Base-by-base conservation (phyloP, 305 asterid species). In the Euphrasia arctica region DNA sequence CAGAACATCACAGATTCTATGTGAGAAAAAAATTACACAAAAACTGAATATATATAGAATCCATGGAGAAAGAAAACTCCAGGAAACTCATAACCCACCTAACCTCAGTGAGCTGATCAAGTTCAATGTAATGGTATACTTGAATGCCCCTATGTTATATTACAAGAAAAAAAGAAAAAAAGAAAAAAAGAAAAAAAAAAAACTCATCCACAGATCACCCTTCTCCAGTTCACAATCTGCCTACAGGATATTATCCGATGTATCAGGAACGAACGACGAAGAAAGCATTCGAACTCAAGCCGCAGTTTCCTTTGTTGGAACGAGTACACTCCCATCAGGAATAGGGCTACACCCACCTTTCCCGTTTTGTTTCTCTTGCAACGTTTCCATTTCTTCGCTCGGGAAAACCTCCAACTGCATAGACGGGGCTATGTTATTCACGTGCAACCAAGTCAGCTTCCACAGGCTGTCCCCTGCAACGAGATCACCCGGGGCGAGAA, bases 361-460 rank as follows among this genome's bases (percentile, higher is more conserved):
- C 36, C 60, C 71, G 18, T 28, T 41, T 4, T 74, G 84, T 56
- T 74, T 73, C 64, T 79, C 82, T 56, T 78, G 82, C 76, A 74
- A 48, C 74, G 70, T 78, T 75, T 88, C 93, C 71, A 82, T 34
- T 64, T 91, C 98, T 60, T 80, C 88, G 3, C 76, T 70, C 18
- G 95, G 70, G 57, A 87, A 92, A 49, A 85, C 82, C 72, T 92
- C 96, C 36, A 62, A 67, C 71, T 85, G 91, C 82, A 90, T 60
- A 60, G 89, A 75, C 4, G 97, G 95, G 54, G 83, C 77, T 48
- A 92, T 78, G 55, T 83, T 86, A 27, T 85, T 77, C 64, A 85
- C 90, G 50, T 81, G 94, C 75, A 78, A 64, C 97, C 98, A 92
- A 29, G 97, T 92, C 32, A 81, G 80, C 60, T 87, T 80, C 97